A percentile compares a stretch with the other conserved stretches of the same genome.
Evolutionary conservation across 495 filamentous ascomycete species (phyloP).

Genomic region (Aspergillus conjunctus): DNA sequence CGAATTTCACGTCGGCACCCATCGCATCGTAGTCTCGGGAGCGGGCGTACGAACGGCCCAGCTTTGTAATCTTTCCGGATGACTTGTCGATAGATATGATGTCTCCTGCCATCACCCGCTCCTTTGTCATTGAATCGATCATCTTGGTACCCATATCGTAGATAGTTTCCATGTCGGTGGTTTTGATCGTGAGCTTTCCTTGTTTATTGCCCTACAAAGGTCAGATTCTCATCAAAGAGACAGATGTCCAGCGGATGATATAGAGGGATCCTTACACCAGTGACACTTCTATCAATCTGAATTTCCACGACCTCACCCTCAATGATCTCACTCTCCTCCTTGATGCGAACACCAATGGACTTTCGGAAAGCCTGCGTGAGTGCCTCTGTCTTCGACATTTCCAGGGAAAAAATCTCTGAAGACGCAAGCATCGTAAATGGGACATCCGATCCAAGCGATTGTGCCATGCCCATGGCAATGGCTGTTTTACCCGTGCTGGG

Average conservation of each 20-base stretch:
- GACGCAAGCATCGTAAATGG: constrained; percentile 95
- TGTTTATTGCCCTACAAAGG: constrained; percentile 75
- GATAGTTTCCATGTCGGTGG: constrained; percentile 99
- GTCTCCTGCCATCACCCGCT: constrained; percentile 97
- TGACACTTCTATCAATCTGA: constrained; percentile 96
- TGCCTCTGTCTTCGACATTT: constrained; percentile 99
- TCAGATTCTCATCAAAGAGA: constrained; percentile 19
- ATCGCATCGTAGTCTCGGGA: constrained; percentile 98
- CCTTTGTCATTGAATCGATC: constrained; percentile 99
- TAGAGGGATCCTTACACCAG: constrained; percentile 59
- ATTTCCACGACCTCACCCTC: constrained; percentile 99
- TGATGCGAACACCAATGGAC: constrained; percentile 94
- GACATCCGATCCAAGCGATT: constrained; percentile 88
- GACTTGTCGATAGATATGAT: constrained; percentile 98
- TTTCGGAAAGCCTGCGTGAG: constrained; percentile 97
- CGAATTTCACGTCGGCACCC: constrained; percentile 97
- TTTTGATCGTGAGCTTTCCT: constrained; percentile 99
- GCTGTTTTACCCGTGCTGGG: constrained; percentile 98
- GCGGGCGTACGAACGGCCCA: constrained; percentile 88
- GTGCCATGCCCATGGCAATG: constrained; percentile 98
- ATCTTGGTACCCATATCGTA: constrained; percentile 99
- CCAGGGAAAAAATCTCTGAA: constrained; percentile 95
- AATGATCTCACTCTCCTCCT: constrained; percentile 98
- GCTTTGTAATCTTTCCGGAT: constrained; percentile 94
- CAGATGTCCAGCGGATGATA: neutral